Evolutionary conservation across 768 basidiomycete genomes (phyloP).

Genomic region (Stropharia rugosoannulata): DNA sequence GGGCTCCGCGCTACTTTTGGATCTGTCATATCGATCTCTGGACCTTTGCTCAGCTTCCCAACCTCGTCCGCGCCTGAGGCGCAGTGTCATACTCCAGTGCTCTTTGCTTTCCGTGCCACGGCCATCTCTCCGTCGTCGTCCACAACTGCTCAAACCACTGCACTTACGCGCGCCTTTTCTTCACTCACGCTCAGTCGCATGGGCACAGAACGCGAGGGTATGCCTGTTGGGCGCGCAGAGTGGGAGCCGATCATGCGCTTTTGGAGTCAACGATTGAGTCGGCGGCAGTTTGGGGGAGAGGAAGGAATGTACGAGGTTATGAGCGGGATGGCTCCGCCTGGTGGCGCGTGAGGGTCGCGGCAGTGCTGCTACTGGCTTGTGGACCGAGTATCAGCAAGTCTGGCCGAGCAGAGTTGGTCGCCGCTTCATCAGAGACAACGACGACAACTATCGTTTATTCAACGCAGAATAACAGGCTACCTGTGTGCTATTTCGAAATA

Average conservation of each 20-base stretch:
- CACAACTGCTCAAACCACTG: constrained; percentile 39
- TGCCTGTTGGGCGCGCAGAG: constrained; percentile 75
- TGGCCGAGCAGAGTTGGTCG: too few species aligned
- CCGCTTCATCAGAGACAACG: too few species aligned
- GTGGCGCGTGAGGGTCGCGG: too few species aligned
- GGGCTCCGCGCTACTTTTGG: constrained; percentile 40
- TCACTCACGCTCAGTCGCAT: constrained; percentile 49
- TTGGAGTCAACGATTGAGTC: constrained; percentile 71
- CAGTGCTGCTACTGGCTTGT: too few species aligned
- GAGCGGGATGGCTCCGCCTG: constrained; percentile 29
- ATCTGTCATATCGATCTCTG: constrained; percentile 67
- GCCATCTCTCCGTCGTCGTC: constrained; percentile 46
- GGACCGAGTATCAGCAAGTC: too few species aligned
- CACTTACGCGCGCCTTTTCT: constrained; percentile 62
- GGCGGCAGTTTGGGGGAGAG: constrained; percentile 37
- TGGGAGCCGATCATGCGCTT: constrained; percentile 87
- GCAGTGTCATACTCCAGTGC: constrained; percentile 56
- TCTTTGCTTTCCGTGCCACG: constrained; percentile 54
- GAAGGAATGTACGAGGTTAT: constrained; percentile 73
- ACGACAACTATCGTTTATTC: too few species aligned
- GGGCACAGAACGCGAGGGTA: constrained; percentile 46
- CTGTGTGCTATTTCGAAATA: too few species aligned
- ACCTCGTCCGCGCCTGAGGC: constrained; percentile 38
- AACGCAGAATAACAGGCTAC: too few species aligned
- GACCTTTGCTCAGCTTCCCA: constrained; percentile 78